Base-by-base conservation (phyloP, 148 eudicot genomes). In the Pharnaceum exiguum region DNA sequence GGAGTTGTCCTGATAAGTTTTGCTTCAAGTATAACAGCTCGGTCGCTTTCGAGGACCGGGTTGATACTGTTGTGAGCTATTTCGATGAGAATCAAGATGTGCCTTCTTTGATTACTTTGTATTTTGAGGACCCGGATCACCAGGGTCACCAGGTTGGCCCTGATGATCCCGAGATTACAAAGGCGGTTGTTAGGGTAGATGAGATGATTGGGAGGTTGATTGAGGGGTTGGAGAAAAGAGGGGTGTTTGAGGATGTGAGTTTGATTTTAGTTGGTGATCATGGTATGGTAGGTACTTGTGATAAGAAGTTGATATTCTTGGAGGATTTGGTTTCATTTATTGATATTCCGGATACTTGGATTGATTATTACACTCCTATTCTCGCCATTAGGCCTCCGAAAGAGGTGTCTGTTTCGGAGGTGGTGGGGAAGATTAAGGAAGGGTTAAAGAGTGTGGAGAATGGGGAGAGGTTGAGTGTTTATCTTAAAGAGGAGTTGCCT, bases 251-350 rank as follows among this genome's bases (percentile, higher is more conserved):
- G 66, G 95, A 90, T 73, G 95, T 87, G 47, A 84, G 40, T 38
- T 62, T 90, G 3, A 73, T 90, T 16, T 53, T 87, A 83, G 75
- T 90, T 22, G 97, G 97, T 51, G 93, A 90, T 82, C 97, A 87
- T 77, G 97, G 97, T 3, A 90, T 90, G 97, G 95, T 84, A 37
- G 95, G 97, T 38, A 90, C 95, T 6, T 90, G 97, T 47, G 97
- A 90, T 71, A 75, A 75, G 59, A 90, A 87, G 66, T 46, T 90
- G 49, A 70, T 87, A 3, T 78, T 62, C 66, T 64, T 87, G 18
- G 89, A 84, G 24, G 97, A 90, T 78, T 75, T 90, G 38, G 71
- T 72, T 9, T 82, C 81, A 15, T 90, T 83, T 85, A 58, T 90
- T 33, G 66, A 80, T 7, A 77, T 90, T 35, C 82, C 87, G 0